phyloP scores from a whole-genome alignment of 495 filamentous ascomycete species.

The Chaetomium cochliodes region DNA sequence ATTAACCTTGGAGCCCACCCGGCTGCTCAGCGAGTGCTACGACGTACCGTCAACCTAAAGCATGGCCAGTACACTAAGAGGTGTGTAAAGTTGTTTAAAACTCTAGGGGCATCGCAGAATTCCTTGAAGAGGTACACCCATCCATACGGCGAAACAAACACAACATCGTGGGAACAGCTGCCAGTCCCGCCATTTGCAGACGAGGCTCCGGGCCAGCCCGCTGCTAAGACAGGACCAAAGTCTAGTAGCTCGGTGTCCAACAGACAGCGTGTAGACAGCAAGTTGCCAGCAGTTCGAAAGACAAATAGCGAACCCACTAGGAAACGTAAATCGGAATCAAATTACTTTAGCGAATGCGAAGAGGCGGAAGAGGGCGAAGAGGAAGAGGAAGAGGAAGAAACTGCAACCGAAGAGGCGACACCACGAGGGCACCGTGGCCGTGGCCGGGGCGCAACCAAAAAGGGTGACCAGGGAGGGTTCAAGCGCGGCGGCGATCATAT shows the following conservation, averaged over 20 bases:
- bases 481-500: constrained; percentile 35
- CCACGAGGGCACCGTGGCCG: constrained; percentile 7
- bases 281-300: constrained; percentile 17
- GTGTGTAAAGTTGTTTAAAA: constrained; percentile 46
- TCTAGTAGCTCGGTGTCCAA: neutral
- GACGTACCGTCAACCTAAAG: constrained; percentile 41
- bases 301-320: constrained; percentile 11
- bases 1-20: constrained; percentile 39
- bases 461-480: constrained; percentile 9
- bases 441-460: constrained; percentile 19
- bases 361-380: constrained; percentile 21
- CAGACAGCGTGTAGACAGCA: constrained; percentile 19
- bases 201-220: constrained; percentile 26
- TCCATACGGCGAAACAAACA: constrained; percentile 35
- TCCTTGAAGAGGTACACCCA: constrained; percentile 25
- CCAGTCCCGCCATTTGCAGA: constrained; percentile 37
- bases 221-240: neutral
- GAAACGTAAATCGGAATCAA: constrained; percentile 1
- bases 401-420: neutral
- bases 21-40: constrained; percentile 40
- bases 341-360: constrained; percentile 16
- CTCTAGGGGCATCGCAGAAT: constrained; percentile 36
- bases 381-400: constrained; percentile 18
- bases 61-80: constrained; percentile 51
- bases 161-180: constrained; percentile 31